phyloP scores from a whole-genome alignment of 1,284 basidiomycete genomes.

The Ceratobasidium sp. region DNA sequence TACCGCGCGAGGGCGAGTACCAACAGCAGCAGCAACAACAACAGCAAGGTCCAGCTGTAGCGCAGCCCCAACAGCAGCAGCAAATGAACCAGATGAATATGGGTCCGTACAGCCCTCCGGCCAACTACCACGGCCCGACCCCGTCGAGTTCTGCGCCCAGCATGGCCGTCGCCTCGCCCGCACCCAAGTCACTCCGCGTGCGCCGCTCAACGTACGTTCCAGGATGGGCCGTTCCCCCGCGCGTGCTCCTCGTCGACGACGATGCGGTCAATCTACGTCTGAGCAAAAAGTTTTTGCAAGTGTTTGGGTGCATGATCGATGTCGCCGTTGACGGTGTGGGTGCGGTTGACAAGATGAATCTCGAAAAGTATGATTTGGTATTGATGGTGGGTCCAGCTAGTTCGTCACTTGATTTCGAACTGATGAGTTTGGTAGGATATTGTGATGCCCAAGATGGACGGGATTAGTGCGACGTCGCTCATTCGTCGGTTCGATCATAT shows the following conservation, averaged over 20 bases:
- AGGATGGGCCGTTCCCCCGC: constrained; percentile 84
- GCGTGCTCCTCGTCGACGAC: constrained; percentile 93
- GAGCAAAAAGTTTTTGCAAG: constrained; percentile 91
- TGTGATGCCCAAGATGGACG: constrained; percentile 92
- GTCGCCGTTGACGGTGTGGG: constrained; percentile 93
- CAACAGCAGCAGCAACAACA: constrained; percentile 18
- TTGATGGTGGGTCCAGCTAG: constrained; percentile 73
- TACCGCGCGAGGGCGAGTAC: constrained; percentile 57
- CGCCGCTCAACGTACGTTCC: constrained; percentile 82
- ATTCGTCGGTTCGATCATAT: constrained; percentile 93
- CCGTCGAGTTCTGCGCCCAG: neutral
- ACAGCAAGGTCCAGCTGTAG: constrained; percentile 10
- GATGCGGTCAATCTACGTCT: constrained; percentile 89
- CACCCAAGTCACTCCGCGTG: constrained; percentile 56
- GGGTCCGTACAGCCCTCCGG: constrained; percentile 26
- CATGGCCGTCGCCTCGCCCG: neutral
- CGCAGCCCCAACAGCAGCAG: constrained; percentile 17
- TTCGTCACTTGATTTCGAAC: constrained; percentile 26
- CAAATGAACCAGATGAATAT: constrained; percentile 11
- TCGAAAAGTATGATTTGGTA: constrained; percentile 91
- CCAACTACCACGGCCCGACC: constrained; percentile 33
- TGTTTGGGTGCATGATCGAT: constrained; percentile 94
- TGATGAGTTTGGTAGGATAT: constrained; percentile 67
- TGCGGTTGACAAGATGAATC: constrained; percentile 95
- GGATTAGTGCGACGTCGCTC: constrained; percentile 87